These are phyloP conservation scores for Trypethelium eluteriae DNA, from an alignment of 495 filamentous ascomycete genomes.

Conservation along the genomic window DNA sequence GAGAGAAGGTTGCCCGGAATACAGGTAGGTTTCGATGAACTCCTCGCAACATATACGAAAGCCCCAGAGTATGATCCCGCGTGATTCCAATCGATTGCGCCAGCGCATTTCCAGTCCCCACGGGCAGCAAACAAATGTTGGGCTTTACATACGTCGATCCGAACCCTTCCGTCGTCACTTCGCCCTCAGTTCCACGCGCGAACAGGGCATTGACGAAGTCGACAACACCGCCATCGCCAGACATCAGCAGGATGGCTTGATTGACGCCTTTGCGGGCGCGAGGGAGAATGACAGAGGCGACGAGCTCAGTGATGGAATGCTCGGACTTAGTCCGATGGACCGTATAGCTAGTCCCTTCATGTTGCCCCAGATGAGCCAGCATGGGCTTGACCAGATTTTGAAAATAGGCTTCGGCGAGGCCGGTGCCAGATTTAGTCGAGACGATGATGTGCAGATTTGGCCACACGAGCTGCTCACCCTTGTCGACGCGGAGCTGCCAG, in stretches of 20 bases:
- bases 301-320: slow-evolving; percentile 55
- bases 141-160: slow-evolving; percentile 39
- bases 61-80: slow-evolving; percentile 39
- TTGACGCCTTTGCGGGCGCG: slow-evolving; percentile 40
- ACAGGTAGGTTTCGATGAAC: slow-evolving; percentile 28
- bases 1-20: slow-evolving; percentile 54
- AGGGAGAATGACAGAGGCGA: slow-evolving; percentile 42
- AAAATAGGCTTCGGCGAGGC: slow-evolving; percentile 51
- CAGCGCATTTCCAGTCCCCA: slow-evolving; percentile 86
- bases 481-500: slow-evolving; percentile 16
- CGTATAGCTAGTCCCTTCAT: slow-evolving; percentile 37
- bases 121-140: slow-evolving; percentile 57
- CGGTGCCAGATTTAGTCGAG: slow-evolving; percentile 65
- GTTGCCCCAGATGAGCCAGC: slow-evolving; percentile 40
- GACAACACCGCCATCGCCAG: slow-evolving; percentile 76
- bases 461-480: neutral
- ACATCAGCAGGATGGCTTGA: slow-evolving; percentile 65
- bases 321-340: slow-evolving; percentile 52
- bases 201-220: slow-evolving; percentile 66
- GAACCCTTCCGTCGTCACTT: slow-evolving; percentile 12
- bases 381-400: slow-evolving; percentile 51
- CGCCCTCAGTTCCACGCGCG: neutral
- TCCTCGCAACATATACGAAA: slow-evolving; percentile 45
- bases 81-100: slow-evolving; percentile 55
- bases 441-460: slow-evolving; percentile 56